phyloP scores from a whole-genome alignment of 2,329 filamentous ascomycete species.

The Talaromyces sp. region DNA sequence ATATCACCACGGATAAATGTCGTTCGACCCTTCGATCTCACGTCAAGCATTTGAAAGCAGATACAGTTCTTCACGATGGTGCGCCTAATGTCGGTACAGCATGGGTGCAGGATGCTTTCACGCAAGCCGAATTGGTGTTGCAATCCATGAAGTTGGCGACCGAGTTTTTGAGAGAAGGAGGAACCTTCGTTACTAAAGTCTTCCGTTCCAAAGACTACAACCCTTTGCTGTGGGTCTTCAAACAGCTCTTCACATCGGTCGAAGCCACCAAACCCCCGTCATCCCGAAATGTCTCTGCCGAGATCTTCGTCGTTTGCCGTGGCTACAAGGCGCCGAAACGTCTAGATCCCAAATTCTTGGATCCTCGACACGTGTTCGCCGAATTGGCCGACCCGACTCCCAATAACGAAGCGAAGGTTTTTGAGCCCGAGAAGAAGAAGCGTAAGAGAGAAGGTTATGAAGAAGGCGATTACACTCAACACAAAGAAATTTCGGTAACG shows the following conservation, averaged over 20 bases:
- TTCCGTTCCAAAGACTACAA: slow-evolving; percentile 98
- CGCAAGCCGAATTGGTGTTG: slow-evolving; percentile 87
- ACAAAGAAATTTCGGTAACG: slow-evolving; percentile 81
- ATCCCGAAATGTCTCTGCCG: slow-evolving; percentile 91
- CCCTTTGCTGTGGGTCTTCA: slow-evolving; percentile 92
- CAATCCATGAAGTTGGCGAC: slow-evolving; percentile 91
- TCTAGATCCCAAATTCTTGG: slow-evolving; percentile 88
- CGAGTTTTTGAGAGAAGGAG: slow-evolving; percentile 84
- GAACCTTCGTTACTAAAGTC: slow-evolving; percentile 94
- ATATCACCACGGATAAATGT: slow-evolving; percentile 97
- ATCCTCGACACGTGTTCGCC: slow-evolving; percentile 84
- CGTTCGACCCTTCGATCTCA: slow-evolving; percentile 84
- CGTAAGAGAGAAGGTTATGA: slow-evolving; percentile 96
- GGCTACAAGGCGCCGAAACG: slow-evolving; percentile 94
- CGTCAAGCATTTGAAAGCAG: slow-evolving; percentile 93
- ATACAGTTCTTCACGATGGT: slow-evolving; percentile 93
- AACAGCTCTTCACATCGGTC: slow-evolving; percentile 90
- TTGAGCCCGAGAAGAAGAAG: slow-evolving; percentile 97
- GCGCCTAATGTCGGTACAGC: slow-evolving; percentile 97
- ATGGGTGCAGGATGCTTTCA: slow-evolving; percentile 98
- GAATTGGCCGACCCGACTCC: slow-evolving; percentile 80
- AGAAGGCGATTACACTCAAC: slow-evolving; percentile 89
- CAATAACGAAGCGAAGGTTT: slow-evolving; percentile 97
- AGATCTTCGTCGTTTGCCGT: slow-evolving; percentile 96
- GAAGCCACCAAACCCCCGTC: slow-evolving; percentile 97